A percentile compares a stretch with the other conserved stretches of the same genome.
Conservation (phyloP, 768 basidiomycete species). For the Mycena haematopus region DNA sequence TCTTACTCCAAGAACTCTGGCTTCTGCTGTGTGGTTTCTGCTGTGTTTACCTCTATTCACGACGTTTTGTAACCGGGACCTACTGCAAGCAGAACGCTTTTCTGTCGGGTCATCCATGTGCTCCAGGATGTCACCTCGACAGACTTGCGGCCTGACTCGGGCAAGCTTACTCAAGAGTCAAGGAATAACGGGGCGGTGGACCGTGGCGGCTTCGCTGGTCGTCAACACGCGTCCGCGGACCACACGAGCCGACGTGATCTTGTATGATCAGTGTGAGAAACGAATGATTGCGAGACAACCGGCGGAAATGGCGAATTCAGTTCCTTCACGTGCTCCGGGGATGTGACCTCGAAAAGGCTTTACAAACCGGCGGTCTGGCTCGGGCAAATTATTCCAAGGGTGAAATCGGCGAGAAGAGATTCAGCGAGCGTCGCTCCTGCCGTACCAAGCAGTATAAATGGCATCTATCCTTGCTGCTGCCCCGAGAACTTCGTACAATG, state of each 20-base stretch:
- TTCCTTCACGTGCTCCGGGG: no score
- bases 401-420: neutral
- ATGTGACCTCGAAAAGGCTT: neutral
- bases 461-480: neutral
- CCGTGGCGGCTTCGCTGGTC: no score
- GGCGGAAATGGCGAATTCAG: no score
- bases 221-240: no score
- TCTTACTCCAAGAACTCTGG: neutral
- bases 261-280: no score
- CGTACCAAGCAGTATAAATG: neutral
- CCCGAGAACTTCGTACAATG: conserved; percentile 10
- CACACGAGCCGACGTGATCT: no score
- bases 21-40: no score
- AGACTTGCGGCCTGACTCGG: neutral
- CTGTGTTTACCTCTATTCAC: neutral
- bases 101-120: neutral
- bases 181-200: no score
- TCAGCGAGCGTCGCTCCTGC: neutral
- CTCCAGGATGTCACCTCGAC: no score
- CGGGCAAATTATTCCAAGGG: neutral
- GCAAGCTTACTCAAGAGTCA: no score
- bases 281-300: no score
- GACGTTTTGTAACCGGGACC: neutral
- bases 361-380: neutral
- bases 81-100: neutral